phyloP scores from a whole-genome alignment of 2,329 filamentous ascomycete species.

The Xylogone sp. region DNA sequence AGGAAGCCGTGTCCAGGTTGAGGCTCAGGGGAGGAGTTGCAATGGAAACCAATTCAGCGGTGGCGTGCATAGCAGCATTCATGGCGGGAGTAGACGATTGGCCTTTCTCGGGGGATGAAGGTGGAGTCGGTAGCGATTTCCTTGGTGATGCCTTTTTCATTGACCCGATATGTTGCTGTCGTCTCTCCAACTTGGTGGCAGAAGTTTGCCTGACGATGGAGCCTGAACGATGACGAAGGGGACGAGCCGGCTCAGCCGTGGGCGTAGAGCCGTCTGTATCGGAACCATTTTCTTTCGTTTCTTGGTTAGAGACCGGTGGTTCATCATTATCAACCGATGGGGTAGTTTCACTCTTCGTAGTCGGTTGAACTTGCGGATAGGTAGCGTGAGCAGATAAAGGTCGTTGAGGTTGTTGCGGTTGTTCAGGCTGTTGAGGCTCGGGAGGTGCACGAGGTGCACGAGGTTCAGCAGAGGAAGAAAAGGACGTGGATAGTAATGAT shows the following conservation, averaged over 20 bases:
- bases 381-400: not conserved
- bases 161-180: not conserved
- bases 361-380: not conserved
- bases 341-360: not conserved
- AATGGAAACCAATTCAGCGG: not conserved
- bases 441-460: too few relatives aligned
- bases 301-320: not conserved
- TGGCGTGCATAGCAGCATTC: not conserved
- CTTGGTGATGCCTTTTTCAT: not conserved
- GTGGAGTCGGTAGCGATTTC: not conserved
- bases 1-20: not conserved
- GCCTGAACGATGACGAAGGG: not conserved
- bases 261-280: not conserved
- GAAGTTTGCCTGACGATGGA: not conserved
- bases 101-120: not conserved
- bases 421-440: too few relatives aligned
- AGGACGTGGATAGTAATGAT: not conserved
- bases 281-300: not conserved
- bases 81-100: not conserved
- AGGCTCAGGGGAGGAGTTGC: not conserved
- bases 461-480: too few relatives aligned
- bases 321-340: not conserved
- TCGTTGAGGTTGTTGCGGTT: not conserved
- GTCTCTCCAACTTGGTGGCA: not conserved
- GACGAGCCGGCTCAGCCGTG: not conserved